These are phyloP conservation scores for Haplosporangium sp. DNA, from an alignment of 371 early-diverging fungal genomes.

Conservation along the genomic window DNA sequence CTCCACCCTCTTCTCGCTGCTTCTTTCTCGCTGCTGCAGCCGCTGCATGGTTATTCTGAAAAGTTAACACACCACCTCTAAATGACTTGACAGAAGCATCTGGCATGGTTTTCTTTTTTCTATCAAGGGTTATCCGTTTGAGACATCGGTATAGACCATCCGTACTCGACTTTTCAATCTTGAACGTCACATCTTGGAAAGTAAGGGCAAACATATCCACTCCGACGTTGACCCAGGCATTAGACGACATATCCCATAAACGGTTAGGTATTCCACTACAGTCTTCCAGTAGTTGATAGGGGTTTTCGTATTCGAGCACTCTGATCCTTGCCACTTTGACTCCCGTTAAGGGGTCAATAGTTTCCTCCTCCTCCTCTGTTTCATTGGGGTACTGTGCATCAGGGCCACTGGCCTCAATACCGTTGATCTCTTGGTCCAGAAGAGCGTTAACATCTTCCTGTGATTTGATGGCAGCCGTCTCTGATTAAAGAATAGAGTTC, in stretches of 20 bases:
- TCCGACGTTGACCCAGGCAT: slow-evolving; percentile 66
- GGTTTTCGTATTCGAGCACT: slow-evolving; percentile 66
- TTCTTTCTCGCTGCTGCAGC: slow-evolving; percentile 10
- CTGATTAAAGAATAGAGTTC: slow-evolving; percentile 13
- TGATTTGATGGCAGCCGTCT: slow-evolving; percentile 25
- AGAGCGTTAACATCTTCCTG: slow-evolving; percentile 22
- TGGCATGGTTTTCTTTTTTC: neutral
- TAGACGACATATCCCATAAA: slow-evolving; percentile 45
- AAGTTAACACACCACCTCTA: slow-evolving; percentile 5
- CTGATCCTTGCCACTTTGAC: slow-evolving; percentile 45
- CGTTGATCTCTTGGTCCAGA: slow-evolving; percentile 3
- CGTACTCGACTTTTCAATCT: slow-evolving; percentile 38
- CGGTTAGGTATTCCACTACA: slow-evolving; percentile 48
- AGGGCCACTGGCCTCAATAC: slow-evolving; percentile 12
- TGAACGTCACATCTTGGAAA: slow-evolving; percentile 12
- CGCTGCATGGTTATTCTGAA: slow-evolving; percentile 11
- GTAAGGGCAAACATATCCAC: slow-evolving; percentile 57
- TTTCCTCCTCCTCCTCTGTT: slow-evolving; percentile 14
- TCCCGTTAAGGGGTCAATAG: slow-evolving; percentile 21
- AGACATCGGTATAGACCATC: slow-evolving; percentile 30
- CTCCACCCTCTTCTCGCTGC: neutral
- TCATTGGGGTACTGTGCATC: slow-evolving; percentile 7
- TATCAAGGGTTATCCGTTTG: slow-evolving; percentile 10
- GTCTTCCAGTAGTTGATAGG: slow-evolving; percentile 62
- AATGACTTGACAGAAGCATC: slow-evolving; percentile 8